These are phyloP conservation scores for Metrosideros polymorpha DNA, from an alignment of 441 rosid species.

Conservation along the genomic window DNA sequence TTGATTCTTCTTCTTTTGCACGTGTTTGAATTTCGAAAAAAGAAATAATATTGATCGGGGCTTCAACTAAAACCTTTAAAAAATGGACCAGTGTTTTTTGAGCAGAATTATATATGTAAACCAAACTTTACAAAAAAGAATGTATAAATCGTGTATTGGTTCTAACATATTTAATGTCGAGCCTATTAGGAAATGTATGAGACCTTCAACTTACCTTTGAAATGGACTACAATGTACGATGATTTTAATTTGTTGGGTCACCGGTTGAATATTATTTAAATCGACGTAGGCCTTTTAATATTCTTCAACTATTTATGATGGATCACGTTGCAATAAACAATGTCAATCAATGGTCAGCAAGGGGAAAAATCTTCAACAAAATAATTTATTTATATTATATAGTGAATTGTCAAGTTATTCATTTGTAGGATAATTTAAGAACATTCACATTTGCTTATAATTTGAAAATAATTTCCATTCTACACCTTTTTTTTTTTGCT, in stretches of 20 bases:
- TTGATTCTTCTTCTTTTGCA: neutral
- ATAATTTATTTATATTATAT: neutral
- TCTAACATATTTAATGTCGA: neutral
- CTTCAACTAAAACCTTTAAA: neutral
- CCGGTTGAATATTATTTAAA: neutral
- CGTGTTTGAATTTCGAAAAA: neutral
- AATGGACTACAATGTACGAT: neutral
- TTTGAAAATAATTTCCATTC: neutral
- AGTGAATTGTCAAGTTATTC: neutral
- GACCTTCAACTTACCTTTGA: neutral
- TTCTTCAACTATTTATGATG: neutral
- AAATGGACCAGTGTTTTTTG: neutral
- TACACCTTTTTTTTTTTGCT: neutral
- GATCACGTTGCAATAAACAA: neutral
- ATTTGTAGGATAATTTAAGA: neutral
- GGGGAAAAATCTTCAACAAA: neutral
- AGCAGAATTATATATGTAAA: neutral
- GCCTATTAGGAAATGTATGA: neutral
- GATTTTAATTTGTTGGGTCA: neutral
- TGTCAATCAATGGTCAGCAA: neutral
- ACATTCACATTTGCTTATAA: neutral
- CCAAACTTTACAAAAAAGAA: neutral
- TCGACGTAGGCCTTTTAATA: neutral
- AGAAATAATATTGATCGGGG: neutral
- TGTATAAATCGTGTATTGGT: neutral